phyloP scores from a whole-genome alignment of 257 asterid species.

The Primulina eburnea region DNA sequence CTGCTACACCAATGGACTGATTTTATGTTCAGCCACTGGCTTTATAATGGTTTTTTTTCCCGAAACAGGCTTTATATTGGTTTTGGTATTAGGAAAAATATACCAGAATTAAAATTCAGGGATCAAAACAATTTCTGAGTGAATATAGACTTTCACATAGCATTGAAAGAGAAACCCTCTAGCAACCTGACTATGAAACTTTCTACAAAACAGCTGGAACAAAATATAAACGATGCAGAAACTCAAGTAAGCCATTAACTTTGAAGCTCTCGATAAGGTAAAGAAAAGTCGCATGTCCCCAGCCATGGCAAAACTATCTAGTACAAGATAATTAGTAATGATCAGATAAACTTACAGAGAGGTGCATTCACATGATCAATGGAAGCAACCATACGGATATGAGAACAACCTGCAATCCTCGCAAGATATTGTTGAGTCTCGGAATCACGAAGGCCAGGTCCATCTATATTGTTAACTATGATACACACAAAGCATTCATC shows the following conservation, averaged over 20 bases:
- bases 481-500: constrained; percentile 63
- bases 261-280: constrained; percentile 7
- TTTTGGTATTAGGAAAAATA: neutral
- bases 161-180: constrained; percentile 1
- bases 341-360: constrained; percentile 58
- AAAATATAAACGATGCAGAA: neutral
- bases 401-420: constrained; percentile 80
- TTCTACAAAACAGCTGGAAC: neutral
- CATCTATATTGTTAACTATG: constrained; percentile 79
- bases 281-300: neutral
- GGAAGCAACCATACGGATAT: constrained; percentile 78
- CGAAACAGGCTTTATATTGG: neutral
- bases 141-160: neutral
- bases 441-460: constrained; percentile 79
- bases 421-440: constrained; percentile 84
- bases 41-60: neutral
- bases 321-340: neutral
- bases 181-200: neutral
- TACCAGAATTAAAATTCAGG: neutral
- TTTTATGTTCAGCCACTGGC: neutral
- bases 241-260: neutral
- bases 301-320: neutral
- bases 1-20: neutral
- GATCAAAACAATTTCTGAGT: neutral
- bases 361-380: constrained; percentile 87